A percentile compares a stretch with the other conserved stretches of the same genome.
These are phyloP conservation scores for Ganoderma lingzhi DNA, from an alignment of 1,284 basidiomycete species.

Conservation along the genomic window DNA sequence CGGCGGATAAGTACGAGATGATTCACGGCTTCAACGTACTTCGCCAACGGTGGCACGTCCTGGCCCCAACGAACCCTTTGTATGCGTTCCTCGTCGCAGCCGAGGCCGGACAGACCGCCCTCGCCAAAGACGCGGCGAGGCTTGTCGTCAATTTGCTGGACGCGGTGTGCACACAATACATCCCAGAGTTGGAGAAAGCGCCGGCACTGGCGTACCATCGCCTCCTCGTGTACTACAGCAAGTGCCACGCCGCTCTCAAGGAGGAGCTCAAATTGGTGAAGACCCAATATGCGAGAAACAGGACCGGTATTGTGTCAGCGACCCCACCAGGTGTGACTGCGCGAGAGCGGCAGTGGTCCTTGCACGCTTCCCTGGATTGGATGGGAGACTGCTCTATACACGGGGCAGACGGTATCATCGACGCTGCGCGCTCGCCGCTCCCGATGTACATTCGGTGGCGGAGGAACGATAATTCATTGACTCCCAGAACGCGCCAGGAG, in stretches of 20 bases:
- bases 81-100: neutral
- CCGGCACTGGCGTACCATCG: conserved; percentile 1
- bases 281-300: neutral
- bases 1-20: conserved; percentile 1
- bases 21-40: neutral
- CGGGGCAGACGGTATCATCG: neutral
- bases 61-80: neutral
- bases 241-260: neutral
- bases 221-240: neutral
- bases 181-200: neutral
- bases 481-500: neutral
- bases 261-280: neutral
- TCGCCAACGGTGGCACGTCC: neutral
- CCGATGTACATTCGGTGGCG: neutral
- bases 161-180: neutral
- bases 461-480: neutral
- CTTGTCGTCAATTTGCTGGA: neutral
- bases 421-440: neutral
- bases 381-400: neutral
- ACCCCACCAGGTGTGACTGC: neutral
- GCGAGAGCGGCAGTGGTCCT: neutral
- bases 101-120: neutral
- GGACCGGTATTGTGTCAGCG: too few species aligned
- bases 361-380: neutral
- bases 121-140: neutral